Evolutionary conservation across 441 rosid genomes (phyloP), one percentile per base, ranked within the genome.

Genomic region (Gossypium davidsonii): DNA sequence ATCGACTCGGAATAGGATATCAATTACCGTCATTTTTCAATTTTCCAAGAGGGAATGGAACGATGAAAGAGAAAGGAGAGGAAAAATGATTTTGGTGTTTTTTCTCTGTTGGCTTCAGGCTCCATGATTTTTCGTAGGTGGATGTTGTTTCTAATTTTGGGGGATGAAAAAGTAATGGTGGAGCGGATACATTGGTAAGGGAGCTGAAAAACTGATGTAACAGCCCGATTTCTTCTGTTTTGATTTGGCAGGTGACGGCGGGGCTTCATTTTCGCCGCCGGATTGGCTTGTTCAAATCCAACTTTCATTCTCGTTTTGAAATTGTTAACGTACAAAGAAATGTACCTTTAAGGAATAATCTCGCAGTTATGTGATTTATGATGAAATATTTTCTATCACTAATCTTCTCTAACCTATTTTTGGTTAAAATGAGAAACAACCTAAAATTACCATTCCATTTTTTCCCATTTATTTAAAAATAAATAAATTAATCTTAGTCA

Each of bases 1-100:
- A 1, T 90, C 89, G 71, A 84, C 84, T 72, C 89, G 71, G 73
- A 85, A 86, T 71, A 83, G 79, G 66, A 86, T 80, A 74, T 88
- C 82, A 6, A 86, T 79, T 48, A 86, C 86, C 58, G 83, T 77
- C 91, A 86, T 89, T 9, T 77, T 48, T 25, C 9, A 48, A 46
- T 3, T 66, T 23, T 1, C 12, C 34, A n/a, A 14, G 23, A 46
- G 42, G 34, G 53, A 66, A 6, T 21, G 10, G 3, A 21, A 44
- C 3, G 20, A 21, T 21, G 70, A 46, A 46, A 66, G 20, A 66
- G 56, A 66, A 6, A 11, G 11, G 1, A 20, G n/a, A n/a, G 15
- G 56, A 64, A 46, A 2, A 73, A 23, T 12, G 14, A 8, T 58
- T 1, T n/a, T 15, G 70, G 60, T 8, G 10, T 17, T 37, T 17